Base-by-base conservation (phyloP, 768 basidiomycete genomes). In the Kwoniella pini region DNA sequence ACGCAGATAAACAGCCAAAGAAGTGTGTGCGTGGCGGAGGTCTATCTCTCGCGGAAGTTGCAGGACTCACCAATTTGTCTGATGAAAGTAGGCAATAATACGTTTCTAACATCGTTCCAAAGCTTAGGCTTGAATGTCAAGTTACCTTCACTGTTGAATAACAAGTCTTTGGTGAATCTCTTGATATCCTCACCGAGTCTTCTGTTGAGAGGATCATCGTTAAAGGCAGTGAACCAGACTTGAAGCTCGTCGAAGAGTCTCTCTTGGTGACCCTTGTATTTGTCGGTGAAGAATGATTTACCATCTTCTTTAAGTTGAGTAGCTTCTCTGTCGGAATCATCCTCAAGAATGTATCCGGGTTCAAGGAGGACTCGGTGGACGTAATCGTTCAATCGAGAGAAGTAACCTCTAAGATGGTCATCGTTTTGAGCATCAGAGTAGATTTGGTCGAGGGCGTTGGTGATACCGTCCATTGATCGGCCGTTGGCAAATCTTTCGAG, bases 401-500 rank as follows among this genome's bases (percentile, higher is more conserved):
- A 90, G 91, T 91, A 96, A 19, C 81, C 73, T 43, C 85, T 81
- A 36, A 99, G 83, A 59, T 85, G 87, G 26, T 84, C 81, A 62
- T 99, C 95, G 40, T 86, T 81, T 49, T 82, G 81, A 0, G 89
- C 83, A 73, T 94, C 90, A 48, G 86, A 82, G 63, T 87, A 87
- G 15, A 99, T 82, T 1, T 82, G 83, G 68, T 87, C 82, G 39
- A 88, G 81, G 4, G 92, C 84, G 63, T 89, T 84, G 33, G 88
- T 81, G 59, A 95, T 83, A 28, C 82, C 77, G 57, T 87, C 81
- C 78, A 93, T 83, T 38, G 85, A 85, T 68, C 80, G 74, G 53
- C 84, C 84, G 69, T 90, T 87, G 5, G 94, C 94, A 75, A 98
- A 93, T 21, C 95, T 87, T 78, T 97, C 93, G 40, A 96, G 85